A percentile compares a stretch with the other conserved stretches of the same genome.
Conservation (phyloP, 2,329 filamentous ascomycete species). For the Cordyceps javanica region DNA sequence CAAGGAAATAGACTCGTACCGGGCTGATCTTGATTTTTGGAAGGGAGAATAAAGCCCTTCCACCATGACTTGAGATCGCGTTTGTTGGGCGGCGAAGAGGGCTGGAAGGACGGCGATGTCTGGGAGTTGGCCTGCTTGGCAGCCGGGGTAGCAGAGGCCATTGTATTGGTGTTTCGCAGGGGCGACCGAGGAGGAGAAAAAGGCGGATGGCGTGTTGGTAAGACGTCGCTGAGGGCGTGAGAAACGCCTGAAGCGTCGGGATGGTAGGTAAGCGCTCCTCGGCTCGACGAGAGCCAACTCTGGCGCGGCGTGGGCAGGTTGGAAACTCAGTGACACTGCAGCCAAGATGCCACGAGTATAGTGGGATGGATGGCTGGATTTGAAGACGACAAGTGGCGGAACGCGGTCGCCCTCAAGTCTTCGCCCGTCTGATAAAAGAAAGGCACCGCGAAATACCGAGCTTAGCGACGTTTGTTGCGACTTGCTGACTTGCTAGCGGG, state of each 20-base stretch:
- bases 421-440: not conserved
- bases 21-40: conserved; percentile 49
- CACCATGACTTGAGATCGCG: conserved; percentile 93
- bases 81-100: conserved; percentile 66
- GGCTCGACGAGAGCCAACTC: not conserved
- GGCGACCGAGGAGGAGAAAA: not conserved
- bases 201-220: not conserved
- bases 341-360: not conserved
- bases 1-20: conserved; percentile 34
- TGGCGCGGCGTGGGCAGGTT: not conserved
- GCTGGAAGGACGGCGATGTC: not conserved
- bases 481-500: not conserved
- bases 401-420: not conserved
- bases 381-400: not conserved
- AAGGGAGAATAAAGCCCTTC: conserved; percentile 81
- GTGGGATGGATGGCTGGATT: not conserved
- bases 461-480: not conserved
- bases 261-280: conserved; percentile 1
- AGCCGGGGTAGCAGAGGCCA: conserved; percentile 10
- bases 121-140: conserved; percentile 4
- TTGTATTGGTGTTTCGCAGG: not conserved
- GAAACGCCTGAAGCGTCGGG: conserved; percentile 1
- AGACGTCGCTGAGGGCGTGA: not conserved
- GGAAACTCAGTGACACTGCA: not conserved
- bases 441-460: not conserved